Evolutionary conservation across 176 grass and related monocot genomes (phyloP).

Genomic region (Aegilops sharonensis): DNA sequence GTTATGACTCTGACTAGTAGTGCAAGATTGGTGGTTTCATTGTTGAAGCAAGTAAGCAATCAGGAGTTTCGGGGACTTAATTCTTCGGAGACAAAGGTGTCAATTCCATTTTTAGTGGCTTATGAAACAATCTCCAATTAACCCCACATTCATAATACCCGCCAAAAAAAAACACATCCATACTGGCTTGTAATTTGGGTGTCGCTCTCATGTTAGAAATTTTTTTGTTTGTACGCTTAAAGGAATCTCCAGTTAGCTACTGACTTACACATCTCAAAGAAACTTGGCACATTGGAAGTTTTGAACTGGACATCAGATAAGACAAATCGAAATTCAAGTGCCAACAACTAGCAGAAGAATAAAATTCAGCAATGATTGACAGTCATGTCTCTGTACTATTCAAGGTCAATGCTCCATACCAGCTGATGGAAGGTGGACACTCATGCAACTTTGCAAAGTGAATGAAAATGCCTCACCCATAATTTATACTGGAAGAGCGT

Average conservation of each 20-base stretch:
- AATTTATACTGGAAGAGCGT: not conserved
- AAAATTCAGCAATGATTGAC: slow-evolving; percentile 4
- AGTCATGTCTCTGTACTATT: not conserved
- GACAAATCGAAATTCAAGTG: slow-evolving; percentile 1
- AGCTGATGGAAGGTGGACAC: not conserved
- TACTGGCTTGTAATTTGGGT: not conserved
- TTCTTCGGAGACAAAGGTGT: not conserved
- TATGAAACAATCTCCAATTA: not conserved
- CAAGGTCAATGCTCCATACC: slow-evolving; percentile 1
- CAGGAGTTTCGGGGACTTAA: not conserved
- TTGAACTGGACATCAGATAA: not conserved
- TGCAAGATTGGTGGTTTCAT: not conserved
- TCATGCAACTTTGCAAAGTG: not conserved
- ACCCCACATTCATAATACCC: not conserved
- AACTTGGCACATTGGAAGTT: not conserved
- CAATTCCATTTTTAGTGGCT: not conserved
- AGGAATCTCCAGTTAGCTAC: slow-evolving; percentile 7
- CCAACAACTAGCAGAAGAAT: slow-evolving; percentile 12
- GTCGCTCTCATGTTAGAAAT: not conserved
- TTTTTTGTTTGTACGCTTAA: not conserved
- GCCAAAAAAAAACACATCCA: not conserved
- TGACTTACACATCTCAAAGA: slow-evolving; percentile 8
- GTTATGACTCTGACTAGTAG: not conserved
- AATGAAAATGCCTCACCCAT: not conserved
- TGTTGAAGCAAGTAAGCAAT: not conserved